Percentiles rank a stretch among this genome's conserved stretches.
These are phyloP conservation scores for Diaporthe amygdali DNA, from an alignment of 2,329 filamentous ascomycete genomes.

Conservation along the genomic window DNA sequence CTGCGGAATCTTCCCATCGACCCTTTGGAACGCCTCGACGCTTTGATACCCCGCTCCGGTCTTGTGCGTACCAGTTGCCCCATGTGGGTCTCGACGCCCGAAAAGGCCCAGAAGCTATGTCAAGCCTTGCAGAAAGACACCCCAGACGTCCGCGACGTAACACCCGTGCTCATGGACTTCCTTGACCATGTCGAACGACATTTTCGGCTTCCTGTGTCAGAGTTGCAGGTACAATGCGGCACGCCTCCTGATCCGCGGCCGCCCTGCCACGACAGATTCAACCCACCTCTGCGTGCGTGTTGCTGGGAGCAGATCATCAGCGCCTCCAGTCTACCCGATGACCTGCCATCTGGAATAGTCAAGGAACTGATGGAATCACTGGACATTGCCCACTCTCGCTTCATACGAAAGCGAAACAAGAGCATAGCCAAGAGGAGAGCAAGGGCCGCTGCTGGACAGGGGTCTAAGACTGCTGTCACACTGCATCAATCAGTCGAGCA, in stretches of 20 bases:
- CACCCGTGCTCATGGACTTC: background rate
- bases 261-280: background rate
- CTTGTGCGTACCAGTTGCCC: slow-evolving; percentile 1
- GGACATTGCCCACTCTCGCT: background rate
- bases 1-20: background rate
- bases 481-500: background rate
- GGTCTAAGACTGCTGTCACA: background rate
- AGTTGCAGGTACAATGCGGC: background rate
- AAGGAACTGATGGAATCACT: slow-evolving; percentile 2
- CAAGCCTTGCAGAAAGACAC: background rate
- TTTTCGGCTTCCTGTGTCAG: background rate
- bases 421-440: background rate
- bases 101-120: background rate
- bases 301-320: slow-evolving; percentile 8
- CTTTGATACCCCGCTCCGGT: background rate
- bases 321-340: background rate
- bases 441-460: background rate
- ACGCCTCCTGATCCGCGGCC: background rate
- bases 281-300: background rate
- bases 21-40: slow-evolving; percentile 1
- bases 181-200: slow-evolving; percentile 1
- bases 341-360: background rate
- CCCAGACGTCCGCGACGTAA: background rate
- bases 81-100: background rate
- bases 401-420: background rate